Base-by-base conservation (phyloP, 116 monocot species). In the Zostera marina region DNA sequence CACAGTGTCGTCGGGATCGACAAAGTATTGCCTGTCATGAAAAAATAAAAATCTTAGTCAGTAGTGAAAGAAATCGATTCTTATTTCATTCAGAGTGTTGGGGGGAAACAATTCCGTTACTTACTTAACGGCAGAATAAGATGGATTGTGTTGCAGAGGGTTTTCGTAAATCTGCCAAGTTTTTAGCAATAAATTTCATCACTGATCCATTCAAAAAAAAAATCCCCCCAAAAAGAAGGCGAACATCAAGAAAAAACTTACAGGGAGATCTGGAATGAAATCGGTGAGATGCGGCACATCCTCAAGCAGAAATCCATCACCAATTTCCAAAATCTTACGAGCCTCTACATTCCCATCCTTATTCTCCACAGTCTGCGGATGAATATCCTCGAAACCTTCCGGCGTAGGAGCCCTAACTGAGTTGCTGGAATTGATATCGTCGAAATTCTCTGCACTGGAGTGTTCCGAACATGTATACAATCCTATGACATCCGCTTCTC, bases 231-330 rank as follows among this genome's bases (percentile, higher is more conserved):
- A 41, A 40, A 57, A 38, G 1, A 15, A 11, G 13, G 41, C 13
- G 0, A 9, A 25, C 24, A 40, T 8, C 26, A 54, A 12, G 22
- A n/a, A n/a, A n/a, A n/a, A n/a, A 41, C 73, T 41, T 67, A 88
- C 88, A 48, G 64, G 72, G 26, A 88, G 69, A 26, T 63, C 54
- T 3, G 62, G 60, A 16, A 88, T 70, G 62, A 75, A 88, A 63
- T 83, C 83, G 22, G 68, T 65, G 44, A 88, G 62, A 55, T 80
- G 88, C 1, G 83, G 88, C 25, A 88, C 88, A 59, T 88, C 88
- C 51, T 88, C 83, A 19, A 83, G 75, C 20, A 53, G 9, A 22
- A 10, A 53, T 22, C 53, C 53, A 10, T 53, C 24, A 22, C 23
- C 53, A 5, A 20, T 22, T 7, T 22, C 21, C 21, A 53, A 11